phyloP scores from a whole-genome alignment of 768 basidiomycete species.

The Phaeotremella fagi region DNA sequence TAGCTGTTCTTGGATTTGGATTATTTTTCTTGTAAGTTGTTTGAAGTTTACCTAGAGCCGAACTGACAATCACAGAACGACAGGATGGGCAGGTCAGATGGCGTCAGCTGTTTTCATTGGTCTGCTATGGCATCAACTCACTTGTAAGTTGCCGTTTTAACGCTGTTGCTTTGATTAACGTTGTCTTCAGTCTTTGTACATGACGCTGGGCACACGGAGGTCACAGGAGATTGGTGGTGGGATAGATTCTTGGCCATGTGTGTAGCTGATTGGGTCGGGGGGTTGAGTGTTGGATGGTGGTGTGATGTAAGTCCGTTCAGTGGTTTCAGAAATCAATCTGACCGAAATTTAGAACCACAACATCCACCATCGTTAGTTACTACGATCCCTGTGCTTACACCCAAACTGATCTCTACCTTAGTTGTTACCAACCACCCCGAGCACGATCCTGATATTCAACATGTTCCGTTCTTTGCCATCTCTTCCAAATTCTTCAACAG shows the following conservation, averaged over 20 bases:
- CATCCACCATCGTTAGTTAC: constrained; percentile 79
- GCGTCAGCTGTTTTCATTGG: constrained; percentile 75
- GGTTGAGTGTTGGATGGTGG: constrained; percentile 97
- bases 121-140: constrained; percentile 88
- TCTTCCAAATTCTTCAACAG: constrained; percentile 78
- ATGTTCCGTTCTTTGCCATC: constrained; percentile 89
- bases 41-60: too few relatives aligned
- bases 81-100: constrained; percentile 35
- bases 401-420: constrained; percentile 41
- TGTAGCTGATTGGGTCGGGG: constrained; percentile 81
- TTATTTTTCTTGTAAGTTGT: constrained; percentile 32
- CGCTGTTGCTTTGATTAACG: neutral
- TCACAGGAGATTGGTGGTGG: constrained; percentile 76
- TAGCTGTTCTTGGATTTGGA: constrained; percentile 51
- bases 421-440: constrained; percentile 97
- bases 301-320: constrained; percentile 66
- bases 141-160: constrained; percentile 51
- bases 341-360: constrained; percentile 61
- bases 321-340: neutral
- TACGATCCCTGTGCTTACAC: neutral
- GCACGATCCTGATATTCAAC: constrained; percentile 65
- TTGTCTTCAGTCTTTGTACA: constrained; percentile 62
- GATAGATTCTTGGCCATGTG: constrained; percentile 73
- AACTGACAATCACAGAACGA: constrained; percentile 17
- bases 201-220: constrained; percentile 90